Evolutionary conservation across 306 rosid species (phyloP), one percentile per base, ranked within the genome.

Genomic region (Senna siamea): DNA sequence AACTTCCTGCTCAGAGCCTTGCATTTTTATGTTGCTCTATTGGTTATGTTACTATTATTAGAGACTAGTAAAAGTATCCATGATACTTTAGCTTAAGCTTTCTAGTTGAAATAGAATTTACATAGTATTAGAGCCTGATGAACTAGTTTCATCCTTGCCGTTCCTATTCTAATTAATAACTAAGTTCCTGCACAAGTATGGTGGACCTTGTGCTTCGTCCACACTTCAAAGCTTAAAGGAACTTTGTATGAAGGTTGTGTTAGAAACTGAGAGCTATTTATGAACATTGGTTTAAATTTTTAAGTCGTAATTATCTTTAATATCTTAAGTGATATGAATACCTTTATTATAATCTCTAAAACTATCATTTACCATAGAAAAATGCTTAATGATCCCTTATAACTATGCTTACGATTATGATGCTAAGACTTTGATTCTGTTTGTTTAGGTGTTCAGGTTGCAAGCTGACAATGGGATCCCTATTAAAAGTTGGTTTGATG

Each of bases 391-490:
- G n/a, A n/a, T n/a, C n/a, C n/a, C n/a, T 35, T 20, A 23, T 22
- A 44, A 40, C 73, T 40, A 40, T 40, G 46, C 54, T 40, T 65
- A 74, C 41, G 46, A 17, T 19, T 19, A 20, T 61, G 75, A 48
- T 64, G 37, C 48, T 78, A 56, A 76, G 73, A 82, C 58, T 50
- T 35, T 51, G 14, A 46, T 55, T 47, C 40, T 60, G 73, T 60
- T 51, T 70, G 62, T 48, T 51, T 79, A 92, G 97, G 97, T 92
- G 23, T 92, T 86, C 78, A 80, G 84, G 22, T 82, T 92, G 84
- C 97, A 92, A 82, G 96, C 84, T 77, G 82, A 92, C 64, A 92
- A 92, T 57, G 97, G 93, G 76, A 92, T 92, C 78, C 97, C 97
- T 40, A 92, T 92, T 38, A 80, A 82, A 81, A 92, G 97, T 86